A percentile compares a stretch with the other conserved stretches of the same genome.
Conservation (phyloP, 257 asterid species). For the Eustoma russellianum region DNA sequence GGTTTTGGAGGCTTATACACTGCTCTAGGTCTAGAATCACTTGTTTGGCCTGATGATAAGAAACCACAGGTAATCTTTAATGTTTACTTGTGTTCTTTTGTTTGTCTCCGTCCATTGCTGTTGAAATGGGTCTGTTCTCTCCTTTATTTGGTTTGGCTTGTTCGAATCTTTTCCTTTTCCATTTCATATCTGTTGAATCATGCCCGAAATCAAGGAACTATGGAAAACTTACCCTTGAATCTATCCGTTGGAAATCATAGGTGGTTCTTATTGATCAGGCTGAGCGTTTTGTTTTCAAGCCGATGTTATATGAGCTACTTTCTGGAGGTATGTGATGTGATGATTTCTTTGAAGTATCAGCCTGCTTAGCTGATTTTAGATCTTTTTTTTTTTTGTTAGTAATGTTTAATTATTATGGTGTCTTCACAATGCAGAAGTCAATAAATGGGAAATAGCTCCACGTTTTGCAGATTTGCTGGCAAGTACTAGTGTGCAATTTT, state of each 20-base stretch:
- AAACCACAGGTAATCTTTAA: conserved; percentile 66
- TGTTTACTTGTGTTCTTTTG: neutral
- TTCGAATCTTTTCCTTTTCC: too few species aligned
- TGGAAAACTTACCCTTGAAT: neutral
- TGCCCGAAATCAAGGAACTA: too few species aligned
- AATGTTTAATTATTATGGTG: neutral
- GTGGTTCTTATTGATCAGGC: conserved; percentile 90
- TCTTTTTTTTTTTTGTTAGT: conserved; percentile 4
- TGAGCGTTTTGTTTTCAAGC: conserved; percentile 92
- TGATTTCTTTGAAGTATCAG: conserved; percentile 4
- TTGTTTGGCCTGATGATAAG: conserved; percentile 90
- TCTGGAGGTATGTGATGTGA: conserved; percentile 64
- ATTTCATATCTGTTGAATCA: too few species aligned
- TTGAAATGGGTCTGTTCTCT: too few species aligned
- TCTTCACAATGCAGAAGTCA: conserved; percentile 63
- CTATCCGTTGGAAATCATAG: conserved; percentile 24
- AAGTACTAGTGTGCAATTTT: conserved; percentile 60
- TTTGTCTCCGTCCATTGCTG: neutral
- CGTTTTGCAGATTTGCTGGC: conserved; percentile 78
- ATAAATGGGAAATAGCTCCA: conserved; percentile 98
- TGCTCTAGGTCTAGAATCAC: conserved; percentile 86
- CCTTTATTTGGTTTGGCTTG: too few species aligned
- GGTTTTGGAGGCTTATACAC: conserved; percentile 98
- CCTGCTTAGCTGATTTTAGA: neutral
- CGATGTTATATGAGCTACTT: conserved; percentile 84